Conservation (phyloP, 2,329 filamentous ascomycete species). For the Setomelanomma holmii region DNA sequence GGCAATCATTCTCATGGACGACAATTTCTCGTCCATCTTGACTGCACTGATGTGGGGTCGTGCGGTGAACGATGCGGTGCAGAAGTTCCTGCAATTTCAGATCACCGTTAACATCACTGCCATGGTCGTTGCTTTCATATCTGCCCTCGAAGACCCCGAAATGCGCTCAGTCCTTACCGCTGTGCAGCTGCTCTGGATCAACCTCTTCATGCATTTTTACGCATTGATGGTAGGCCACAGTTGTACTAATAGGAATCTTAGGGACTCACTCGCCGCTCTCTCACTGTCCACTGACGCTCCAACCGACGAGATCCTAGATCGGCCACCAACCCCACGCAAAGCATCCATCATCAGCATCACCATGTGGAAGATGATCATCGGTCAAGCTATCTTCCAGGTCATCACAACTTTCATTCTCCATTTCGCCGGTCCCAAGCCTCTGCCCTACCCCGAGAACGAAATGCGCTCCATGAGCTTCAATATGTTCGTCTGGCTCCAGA, state of each 20-base stretch:
- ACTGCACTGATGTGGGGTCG: slow-evolving; percentile 80
- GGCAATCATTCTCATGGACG: slow-evolving; percentile 84
- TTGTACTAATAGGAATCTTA: slow-evolving; percentile 62
- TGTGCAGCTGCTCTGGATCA: slow-evolving; percentile 93
- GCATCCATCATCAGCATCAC: slow-evolving; percentile 80
- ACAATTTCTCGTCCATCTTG: slow-evolving; percentile 85
- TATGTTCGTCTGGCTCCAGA: slow-evolving; percentile 99
- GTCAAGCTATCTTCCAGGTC: slow-evolving; percentile 88
- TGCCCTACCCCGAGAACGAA: slow-evolving; percentile 62
- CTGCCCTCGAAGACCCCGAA: slow-evolving; percentile 73
- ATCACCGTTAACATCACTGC: slow-evolving; percentile 91
- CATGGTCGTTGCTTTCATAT: slow-evolving; percentile 84
- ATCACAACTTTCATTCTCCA: slow-evolving; percentile 79
- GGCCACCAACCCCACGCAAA: slow-evolving; percentile 77
- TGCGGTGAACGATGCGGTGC: slow-evolving; percentile 50
- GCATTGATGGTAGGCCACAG: too few species aligned
- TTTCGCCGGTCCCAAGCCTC: slow-evolving; percentile 70
- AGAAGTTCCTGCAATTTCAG: slow-evolving; percentile 63
- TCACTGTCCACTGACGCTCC: slow-evolving; percentile 89
- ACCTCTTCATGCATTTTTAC: slow-evolving; percentile 86
- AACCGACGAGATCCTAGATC: slow-evolving; percentile 76
- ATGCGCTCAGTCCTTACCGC: slow-evolving; percentile 81
- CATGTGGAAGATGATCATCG: slow-evolving; percentile 99
- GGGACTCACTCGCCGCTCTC: slow-evolving; percentile 87
- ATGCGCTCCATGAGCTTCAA: slow-evolving; percentile 87